phyloP scores from a whole-genome alignment of 805 yeast genomes.

The Metschnikowia colocasiae region DNA sequence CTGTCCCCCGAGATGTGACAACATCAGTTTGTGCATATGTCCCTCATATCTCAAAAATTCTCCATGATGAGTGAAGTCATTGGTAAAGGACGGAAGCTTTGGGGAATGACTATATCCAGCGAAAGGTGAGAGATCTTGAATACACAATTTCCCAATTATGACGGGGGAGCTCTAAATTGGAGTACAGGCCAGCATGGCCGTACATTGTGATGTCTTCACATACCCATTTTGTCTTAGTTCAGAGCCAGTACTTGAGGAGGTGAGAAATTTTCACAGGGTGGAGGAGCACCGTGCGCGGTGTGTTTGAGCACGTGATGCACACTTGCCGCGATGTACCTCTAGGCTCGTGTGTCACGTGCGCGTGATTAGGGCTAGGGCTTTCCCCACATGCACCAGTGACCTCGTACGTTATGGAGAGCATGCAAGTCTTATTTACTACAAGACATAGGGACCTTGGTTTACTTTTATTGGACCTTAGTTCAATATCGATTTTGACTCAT shows the following conservation, averaged over 20 bases:
- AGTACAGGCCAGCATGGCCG: background rate
- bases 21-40: background rate
- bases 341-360: slow-evolving; percentile 11
- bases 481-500: background rate
- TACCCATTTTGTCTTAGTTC: slow-evolving; percentile 21
- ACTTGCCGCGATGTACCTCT: background rate
- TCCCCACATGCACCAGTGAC: background rate
- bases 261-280: slow-evolving; percentile 20
- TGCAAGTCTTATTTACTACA: background rate
- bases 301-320: slow-evolving; percentile 10
- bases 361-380: slow-evolving; percentile 17
- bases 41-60: background rate
- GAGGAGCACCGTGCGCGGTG: slow-evolving; percentile 8
- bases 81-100: background rate
- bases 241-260: slow-evolving; percentile 4
- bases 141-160: background rate
- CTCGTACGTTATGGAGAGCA: background rate
- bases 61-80: background rate
- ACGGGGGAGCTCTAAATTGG: background rate
- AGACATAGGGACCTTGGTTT: background rate
- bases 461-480: background rate
- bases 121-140: no score
- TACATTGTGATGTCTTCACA: slow-evolving; percentile 7
- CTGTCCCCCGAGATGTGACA: background rate
- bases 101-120: background rate